A percentile compares a stretch with the other conserved stretches of the same genome.
These are phyloP conservation scores for Eucalyptus lansdowneana DNA, from an alignment of 345 rosid species.

Conservation along the genomic window DNA sequence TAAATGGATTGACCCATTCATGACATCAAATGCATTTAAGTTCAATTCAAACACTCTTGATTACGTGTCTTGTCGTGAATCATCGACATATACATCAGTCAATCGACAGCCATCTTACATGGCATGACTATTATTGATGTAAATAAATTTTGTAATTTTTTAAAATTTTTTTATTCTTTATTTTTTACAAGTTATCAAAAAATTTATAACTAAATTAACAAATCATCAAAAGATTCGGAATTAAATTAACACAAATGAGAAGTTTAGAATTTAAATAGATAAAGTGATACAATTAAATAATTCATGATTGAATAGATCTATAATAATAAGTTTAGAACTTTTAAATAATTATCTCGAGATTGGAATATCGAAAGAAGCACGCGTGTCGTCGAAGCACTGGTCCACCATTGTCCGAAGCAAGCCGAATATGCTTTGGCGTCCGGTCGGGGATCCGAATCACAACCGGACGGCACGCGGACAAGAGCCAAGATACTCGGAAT, in stretches of 20 bases:
- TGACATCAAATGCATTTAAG: neutral
- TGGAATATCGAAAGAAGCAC: neutral
- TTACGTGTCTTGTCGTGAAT: neutral
- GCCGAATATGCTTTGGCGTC: neutral
- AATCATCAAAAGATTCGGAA: too few relatives aligned
- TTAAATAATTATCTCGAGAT: neutral
- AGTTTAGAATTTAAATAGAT: too few relatives aligned
- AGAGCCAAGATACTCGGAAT: neutral
- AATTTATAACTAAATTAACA: too few relatives aligned
- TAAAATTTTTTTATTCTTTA: too few relatives aligned
- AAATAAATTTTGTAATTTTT: too few relatives aligned
- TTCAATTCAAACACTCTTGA: neutral
- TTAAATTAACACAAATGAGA: too few relatives aligned
- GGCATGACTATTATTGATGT: too few relatives aligned
- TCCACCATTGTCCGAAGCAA: neutral
- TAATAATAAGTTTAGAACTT: too few relatives aligned
- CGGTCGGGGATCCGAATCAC: neutral
- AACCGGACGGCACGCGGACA: neutral
- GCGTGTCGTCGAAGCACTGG: neutral
- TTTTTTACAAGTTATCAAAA: too few relatives aligned
- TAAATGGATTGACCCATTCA: neutral
- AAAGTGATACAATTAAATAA: too few relatives aligned
- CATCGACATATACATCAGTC: neutral
- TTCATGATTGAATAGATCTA: too few relatives aligned
- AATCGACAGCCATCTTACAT: rapidly evolving